Conservation (phyloP, 1,284 basidiomycete species). For the Chalciporus sp. region DNA sequence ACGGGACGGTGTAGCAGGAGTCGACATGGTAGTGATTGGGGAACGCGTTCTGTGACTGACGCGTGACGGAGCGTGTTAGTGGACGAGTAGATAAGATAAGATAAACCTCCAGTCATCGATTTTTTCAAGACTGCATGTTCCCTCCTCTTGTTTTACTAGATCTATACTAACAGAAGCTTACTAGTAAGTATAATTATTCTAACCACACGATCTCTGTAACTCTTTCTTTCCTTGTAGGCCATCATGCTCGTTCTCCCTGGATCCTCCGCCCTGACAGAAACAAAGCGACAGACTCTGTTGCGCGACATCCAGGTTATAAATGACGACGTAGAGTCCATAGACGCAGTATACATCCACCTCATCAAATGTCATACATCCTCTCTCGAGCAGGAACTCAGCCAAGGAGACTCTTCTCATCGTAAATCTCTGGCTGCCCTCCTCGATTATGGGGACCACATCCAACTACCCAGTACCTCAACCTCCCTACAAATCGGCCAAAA, state of each 20-base stretch:
- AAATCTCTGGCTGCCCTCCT: conserved; percentile 76
- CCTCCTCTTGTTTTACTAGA: background rate
- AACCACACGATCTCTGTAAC: background rate
- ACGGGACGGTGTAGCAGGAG: conserved; percentile 37
- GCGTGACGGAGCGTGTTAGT: conserved; percentile 12
- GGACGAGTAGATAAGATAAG: background rate
- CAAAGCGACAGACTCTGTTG: conserved; percentile 75
- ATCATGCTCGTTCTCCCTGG: conserved; percentile 71
- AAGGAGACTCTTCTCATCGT: conserved; percentile 48
- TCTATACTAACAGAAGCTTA: background rate
- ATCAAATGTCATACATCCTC: conserved; percentile 62
- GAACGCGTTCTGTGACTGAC: conserved; percentile 14
- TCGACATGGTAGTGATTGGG: conserved; percentile 20
- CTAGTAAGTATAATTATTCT: background rate
- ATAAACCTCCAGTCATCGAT: conserved; percentile 21
- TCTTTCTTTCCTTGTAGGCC: background rate
- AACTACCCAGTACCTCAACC: conserved; percentile 48
- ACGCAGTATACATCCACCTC: conserved; percentile 88
- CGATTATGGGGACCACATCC: conserved; percentile 81
- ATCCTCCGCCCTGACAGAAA: conserved; percentile 69
- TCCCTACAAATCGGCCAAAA: conserved; percentile 45
- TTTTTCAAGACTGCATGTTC: conserved; percentile 2
- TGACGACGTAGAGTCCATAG: conserved; percentile 66
- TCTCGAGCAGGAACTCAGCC: conserved; percentile 52
- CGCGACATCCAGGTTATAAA: conserved; percentile 58